Conservation (phyloP, 768 basidiomycete genomes). For the Trametes villosa region DNA sequence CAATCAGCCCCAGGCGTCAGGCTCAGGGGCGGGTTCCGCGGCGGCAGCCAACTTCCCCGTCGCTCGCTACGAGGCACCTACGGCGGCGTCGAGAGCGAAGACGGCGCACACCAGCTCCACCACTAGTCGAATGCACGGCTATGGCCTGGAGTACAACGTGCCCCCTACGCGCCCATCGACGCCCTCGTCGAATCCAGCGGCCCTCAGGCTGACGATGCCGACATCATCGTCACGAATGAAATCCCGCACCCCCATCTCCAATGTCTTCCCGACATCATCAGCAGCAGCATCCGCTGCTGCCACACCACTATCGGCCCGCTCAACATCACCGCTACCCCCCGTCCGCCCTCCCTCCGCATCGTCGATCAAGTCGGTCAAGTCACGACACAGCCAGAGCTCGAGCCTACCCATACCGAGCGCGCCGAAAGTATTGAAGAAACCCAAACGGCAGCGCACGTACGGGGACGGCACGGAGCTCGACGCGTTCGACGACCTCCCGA, state of each 20-base stretch:
- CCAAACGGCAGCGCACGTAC: conserved; percentile 76
- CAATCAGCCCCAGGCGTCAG: conserved; percentile 57
- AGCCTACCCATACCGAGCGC: conserved; percentile 47
- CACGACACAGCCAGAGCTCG: conserved; percentile 38
- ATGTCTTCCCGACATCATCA: conserved; percentile 62
- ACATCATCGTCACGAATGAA: conserved; percentile 74
- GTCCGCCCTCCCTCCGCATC: conserved; percentile 45
- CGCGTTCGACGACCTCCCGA: conserved; percentile 83
- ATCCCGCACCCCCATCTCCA: conserved; percentile 73
- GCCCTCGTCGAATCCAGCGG: conserved; percentile 76
- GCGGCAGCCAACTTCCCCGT: conserved; percentile 43
- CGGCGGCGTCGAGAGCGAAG: conserved; percentile 82
- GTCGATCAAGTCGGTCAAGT: conserved; percentile 41
- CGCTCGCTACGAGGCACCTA: conserved; percentile 75
- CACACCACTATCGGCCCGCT: conserved; percentile 43
- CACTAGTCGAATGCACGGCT: conserved; percentile 60
- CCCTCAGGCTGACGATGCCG: conserved; percentile 86
- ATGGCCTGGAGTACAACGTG: conserved; percentile 61
- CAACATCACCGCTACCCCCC: conserved; percentile 59
- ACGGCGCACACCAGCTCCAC: conserved; percentile 57
- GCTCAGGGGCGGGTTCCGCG: conserved; percentile 48
- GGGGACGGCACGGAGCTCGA: conserved; percentile 93
- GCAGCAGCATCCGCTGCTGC: conserved; percentile 35
- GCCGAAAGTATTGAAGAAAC: conserved; percentile 72
- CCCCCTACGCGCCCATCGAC: conserved; percentile 83